These are phyloP conservation scores for Exophiala calicioides DNA, from an alignment of 2,329 filamentous ascomycete species.

Conservation along the genomic window DNA sequence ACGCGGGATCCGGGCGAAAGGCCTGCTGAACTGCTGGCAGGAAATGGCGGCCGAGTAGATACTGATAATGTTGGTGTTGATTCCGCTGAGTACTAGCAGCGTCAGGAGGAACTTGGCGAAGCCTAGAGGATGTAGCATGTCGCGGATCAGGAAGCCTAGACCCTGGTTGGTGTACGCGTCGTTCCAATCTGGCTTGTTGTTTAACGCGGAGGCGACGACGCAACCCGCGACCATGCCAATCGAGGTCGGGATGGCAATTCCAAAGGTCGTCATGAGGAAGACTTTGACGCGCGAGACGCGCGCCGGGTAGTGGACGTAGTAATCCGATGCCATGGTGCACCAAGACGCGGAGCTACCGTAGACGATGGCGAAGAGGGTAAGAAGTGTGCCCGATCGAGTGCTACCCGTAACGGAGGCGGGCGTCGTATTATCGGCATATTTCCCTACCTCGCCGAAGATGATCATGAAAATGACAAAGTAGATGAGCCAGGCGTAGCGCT, in stretches of 20 bases:
- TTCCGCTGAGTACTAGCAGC: slow-evolving; percentile 44
- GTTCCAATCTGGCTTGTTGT: slow-evolving; percentile 44
- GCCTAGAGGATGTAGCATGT: slow-evolving; percentile 47
- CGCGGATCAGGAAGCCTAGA: slow-evolving; percentile 50
- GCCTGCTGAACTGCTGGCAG: slow-evolving; percentile 45
- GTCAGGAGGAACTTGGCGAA: slow-evolving; percentile 50
- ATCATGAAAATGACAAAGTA: slow-evolving; percentile 47
- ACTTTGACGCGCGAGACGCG: slow-evolving; percentile 23
- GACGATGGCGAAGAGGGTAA: slow-evolving; percentile 29
- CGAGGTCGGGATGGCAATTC: slow-evolving; percentile 52
- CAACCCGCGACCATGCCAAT: slow-evolving; percentile 52
- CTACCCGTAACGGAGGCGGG: slow-evolving; percentile 39
- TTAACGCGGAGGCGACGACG: slow-evolving; percentile 47
- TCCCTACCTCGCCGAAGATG: slow-evolving; percentile 50
- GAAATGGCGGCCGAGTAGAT: slow-evolving; percentile 43
- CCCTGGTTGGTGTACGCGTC: slow-evolving; percentile 43
- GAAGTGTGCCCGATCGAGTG: slow-evolving; percentile 35
- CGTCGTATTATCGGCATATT: slow-evolving; percentile 43
- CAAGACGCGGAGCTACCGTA: slow-evolving; percentile 28
- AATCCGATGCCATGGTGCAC: slow-evolving; percentile 32
- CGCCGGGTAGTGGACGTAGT: slow-evolving; percentile 32
- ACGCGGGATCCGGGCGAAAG: slow-evolving; percentile 47
- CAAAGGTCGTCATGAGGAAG: slow-evolving; percentile 51
- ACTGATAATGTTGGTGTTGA: slow-evolving; percentile 51
- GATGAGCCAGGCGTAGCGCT: slow-evolving; percentile 37